Conservation (phyloP, 1,284 basidiomycete species). For the Melampsora occidentalis region DNA sequence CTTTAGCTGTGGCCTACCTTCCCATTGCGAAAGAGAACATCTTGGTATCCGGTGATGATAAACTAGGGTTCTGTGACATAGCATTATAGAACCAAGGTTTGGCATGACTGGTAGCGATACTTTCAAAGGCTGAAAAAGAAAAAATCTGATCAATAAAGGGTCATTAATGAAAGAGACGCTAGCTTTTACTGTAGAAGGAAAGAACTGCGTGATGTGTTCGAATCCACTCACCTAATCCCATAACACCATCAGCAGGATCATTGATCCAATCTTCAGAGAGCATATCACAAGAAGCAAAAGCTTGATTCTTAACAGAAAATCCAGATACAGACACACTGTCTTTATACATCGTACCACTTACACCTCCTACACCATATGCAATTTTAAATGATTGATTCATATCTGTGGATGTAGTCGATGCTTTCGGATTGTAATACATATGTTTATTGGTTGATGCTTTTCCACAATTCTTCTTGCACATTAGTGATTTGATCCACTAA, state of each 20-base stretch:
- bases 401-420: slow-evolving; percentile 32
- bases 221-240: slow-evolving; percentile 34
- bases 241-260: slow-evolving; percentile 43
- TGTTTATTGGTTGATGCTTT: slow-evolving; percentile 14
- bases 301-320: slow-evolving; percentile 23
- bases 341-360: slow-evolving; percentile 32
- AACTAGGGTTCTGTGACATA: slow-evolving; percentile 21
- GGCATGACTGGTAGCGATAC: slow-evolving; percentile 36
- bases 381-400: slow-evolving; percentile 31
- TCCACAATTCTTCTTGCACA: slow-evolving; percentile 41
- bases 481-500: slow-evolving; percentile 39
- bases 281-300: slow-evolving; percentile 35
- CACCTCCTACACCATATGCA: slow-evolving; percentile 40
- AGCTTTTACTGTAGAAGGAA: background rate
- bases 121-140: slow-evolving; percentile 29
- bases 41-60: slow-evolving; percentile 12
- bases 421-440: slow-evolving; percentile 27
- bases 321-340: slow-evolving; percentile 34
- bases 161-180: background rate
- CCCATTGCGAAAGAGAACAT: slow-evolving; percentile 43
- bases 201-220: background rate
- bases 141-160: background rate
- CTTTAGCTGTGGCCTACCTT: slow-evolving; percentile 8
- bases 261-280: slow-evolving; percentile 42
- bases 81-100: slow-evolving; percentile 44